Base-by-base conservation (phyloP, 83 land plant genomes). In the Thuja plicata region DNA sequence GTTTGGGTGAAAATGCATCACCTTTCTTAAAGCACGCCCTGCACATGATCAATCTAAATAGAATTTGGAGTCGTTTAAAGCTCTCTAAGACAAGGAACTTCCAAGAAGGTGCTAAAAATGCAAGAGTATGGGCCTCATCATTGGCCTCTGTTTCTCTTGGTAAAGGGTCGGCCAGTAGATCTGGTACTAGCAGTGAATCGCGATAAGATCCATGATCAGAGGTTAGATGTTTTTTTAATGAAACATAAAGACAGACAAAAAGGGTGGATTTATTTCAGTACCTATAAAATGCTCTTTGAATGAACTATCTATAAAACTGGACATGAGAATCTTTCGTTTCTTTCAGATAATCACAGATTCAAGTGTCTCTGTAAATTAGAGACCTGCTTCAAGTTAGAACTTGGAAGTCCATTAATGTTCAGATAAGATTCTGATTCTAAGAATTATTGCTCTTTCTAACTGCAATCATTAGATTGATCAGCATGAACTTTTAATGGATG, bases 141-240 rank as follows among this genome's bases (percentile, higher is more conserved):
- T 81, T 95, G 54, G 93, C 96, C 38, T 95, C 96, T 35, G 96
- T 95, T 38, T 93, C 95, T 5, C 87, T 95, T 86, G 96, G 96
- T 40, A 92, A 95, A 60, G 73, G 73, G 30, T 3, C 74, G 19
- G 73, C 38, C 13, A 60, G 60, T 24, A 60, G 87, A 86, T n/a
- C 73, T 48, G 87, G 70, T 35, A 60, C 32, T 60, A 86, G 87
- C 87, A 60, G 73, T 24, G 87, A 86, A 86, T 48, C 37, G 7
- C 46, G 34, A 17, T 86, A 60, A 60, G 87, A 84, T 84, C 35
- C 7, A 13, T 84, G 73, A 54, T 32, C 38, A 21, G 2, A 60
- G 27, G 19, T 2, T 15, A 38, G 46, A 34, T 35, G 48, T 48
- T 84, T 46, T 30, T 48, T 48, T 48, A 32, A 48, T 27, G 54